Evolutionary conservation across 495 filamentous ascomycete genomes (phyloP).

Genomic region (Penicillium angulare): DNA sequence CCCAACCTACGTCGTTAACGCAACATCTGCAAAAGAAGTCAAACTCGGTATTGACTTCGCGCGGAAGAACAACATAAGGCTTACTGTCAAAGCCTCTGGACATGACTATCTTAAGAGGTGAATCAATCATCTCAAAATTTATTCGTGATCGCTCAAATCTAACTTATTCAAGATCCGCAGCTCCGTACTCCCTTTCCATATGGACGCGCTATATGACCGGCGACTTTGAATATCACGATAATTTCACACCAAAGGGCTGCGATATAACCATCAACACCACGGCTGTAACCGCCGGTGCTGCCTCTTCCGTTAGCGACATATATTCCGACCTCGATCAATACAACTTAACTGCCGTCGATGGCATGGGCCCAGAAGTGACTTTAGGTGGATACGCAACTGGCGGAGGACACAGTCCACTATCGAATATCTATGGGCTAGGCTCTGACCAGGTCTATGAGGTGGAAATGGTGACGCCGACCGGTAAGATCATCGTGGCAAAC

Average conservation of each 20-base stretch:
- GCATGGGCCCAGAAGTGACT: not conserved
- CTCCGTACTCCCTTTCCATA: not conserved
- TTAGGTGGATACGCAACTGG: not conserved
- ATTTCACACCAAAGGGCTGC: not conserved
- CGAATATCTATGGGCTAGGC: not conserved
- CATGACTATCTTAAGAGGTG: not conserved
- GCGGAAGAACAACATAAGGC: not conserved
- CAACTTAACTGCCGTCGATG: not conserved
- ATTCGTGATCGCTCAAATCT: not conserved
- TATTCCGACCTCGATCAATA: not conserved
- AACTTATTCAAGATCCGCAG: not conserved
- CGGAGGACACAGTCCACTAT: not conserved
- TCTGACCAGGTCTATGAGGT: not conserved
- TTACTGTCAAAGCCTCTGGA: not conserved
- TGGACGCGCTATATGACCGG: not conserved
- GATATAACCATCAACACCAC: not conserved
- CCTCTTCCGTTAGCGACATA: not conserved
- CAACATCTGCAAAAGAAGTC: not conserved
- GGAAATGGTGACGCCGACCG: not conserved
- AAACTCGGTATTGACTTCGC: not conserved
- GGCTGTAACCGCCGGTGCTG: not conserved
- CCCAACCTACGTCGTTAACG: not conserved
- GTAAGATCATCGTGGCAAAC: not conserved
- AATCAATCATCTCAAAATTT: not conserved
- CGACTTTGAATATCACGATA: not conserved